Percentiles rank a stretch among this genome's conserved stretches.
Conservation (phyloP, 2,329 filamentous ascomycete species). For the Tolypocladium capitatum region DNA sequence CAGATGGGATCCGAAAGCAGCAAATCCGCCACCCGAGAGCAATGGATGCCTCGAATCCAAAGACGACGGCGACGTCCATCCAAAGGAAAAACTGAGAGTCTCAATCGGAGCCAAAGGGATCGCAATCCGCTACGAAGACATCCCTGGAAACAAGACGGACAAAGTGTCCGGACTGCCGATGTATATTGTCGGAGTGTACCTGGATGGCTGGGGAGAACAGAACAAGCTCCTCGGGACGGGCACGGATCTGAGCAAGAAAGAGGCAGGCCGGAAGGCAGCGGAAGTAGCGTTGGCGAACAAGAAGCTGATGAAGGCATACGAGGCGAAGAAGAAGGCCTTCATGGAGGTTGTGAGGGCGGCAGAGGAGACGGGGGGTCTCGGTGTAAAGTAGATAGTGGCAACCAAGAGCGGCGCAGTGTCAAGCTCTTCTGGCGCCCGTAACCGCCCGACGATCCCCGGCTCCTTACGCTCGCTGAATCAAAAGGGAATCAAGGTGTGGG, state of each 20-base stretch:
- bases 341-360: conserved; percentile 16
- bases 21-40: background rate
- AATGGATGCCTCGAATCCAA: background rate
- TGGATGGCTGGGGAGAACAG: conserved; percentile 56
- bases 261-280: conserved; percentile 57
- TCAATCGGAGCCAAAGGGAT: conserved; percentile 42
- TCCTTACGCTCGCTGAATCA: background rate
- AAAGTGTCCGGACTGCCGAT: conserved; percentile 39
- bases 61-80: background rate
- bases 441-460: no score
- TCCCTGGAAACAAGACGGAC: conserved; percentile 38
- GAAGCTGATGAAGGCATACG: conserved; percentile 42
- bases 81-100: conserved; percentile 18
- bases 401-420: background rate
- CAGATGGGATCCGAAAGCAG: background rate
- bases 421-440: background rate
- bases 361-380: conserved; percentile 1
- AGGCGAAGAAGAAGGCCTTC: conserved; percentile 33
- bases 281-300: conserved; percentile 50
- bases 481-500: no score
- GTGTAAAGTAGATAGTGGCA: background rate
- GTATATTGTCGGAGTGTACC: conserved; percentile 50
- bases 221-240: conserved; percentile 50
- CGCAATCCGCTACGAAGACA: conserved; percentile 47
- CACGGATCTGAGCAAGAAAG: conserved; percentile 51